These are phyloP conservation scores for Periglandula ipomoeae DNA, from an alignment of 2,329 filamentous ascomycete species.

Conservation along the genomic window DNA sequence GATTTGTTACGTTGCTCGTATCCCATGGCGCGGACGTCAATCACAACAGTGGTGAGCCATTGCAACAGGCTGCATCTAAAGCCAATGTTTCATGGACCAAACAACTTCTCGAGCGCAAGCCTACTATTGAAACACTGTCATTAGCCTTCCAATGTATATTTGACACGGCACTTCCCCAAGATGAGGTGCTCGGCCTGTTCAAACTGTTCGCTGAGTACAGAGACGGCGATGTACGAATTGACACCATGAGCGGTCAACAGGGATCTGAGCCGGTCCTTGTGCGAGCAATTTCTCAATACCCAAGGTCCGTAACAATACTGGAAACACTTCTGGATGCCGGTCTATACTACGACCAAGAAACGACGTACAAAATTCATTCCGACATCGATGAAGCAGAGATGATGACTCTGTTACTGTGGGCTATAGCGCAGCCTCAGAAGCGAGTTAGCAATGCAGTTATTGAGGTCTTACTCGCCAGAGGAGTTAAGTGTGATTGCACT, in stretches of 20 bases:
- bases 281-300: slow-evolving; percentile 44
- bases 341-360: slow-evolving; percentile 49
- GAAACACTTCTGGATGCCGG: slow-evolving; percentile 46
- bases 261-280: slow-evolving; percentile 40
- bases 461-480: slow-evolving; percentile 42
- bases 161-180: slow-evolving; percentile 38
- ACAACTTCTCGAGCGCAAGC: slow-evolving; percentile 39
- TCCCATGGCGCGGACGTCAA: slow-evolving; percentile 37
- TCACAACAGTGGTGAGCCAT: slow-evolving; percentile 41
- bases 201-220: slow-evolving; percentile 41
- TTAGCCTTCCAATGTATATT: slow-evolving; percentile 49
- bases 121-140: slow-evolving; percentile 40
- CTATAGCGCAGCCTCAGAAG: slow-evolving; percentile 53
- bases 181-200: slow-evolving; percentile 40
- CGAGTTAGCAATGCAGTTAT: slow-evolving; percentile 50
- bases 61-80: slow-evolving; percentile 44
- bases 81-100: slow-evolving; percentile 40
- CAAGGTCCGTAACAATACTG: slow-evolving; percentile 43
- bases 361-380: slow-evolving; percentile 31
- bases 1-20: slow-evolving; percentile 34
- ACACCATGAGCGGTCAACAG: slow-evolving; percentile 36
- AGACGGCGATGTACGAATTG: slow-evolving; percentile 37
- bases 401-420: slow-evolving; percentile 51
- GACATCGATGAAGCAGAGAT: slow-evolving; percentile 42
- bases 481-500: slow-evolving; percentile 19